phyloP scores from a whole-genome alignment of 2,329 filamentous ascomycete genomes.

The Cordyceps pruinosa region DNA sequence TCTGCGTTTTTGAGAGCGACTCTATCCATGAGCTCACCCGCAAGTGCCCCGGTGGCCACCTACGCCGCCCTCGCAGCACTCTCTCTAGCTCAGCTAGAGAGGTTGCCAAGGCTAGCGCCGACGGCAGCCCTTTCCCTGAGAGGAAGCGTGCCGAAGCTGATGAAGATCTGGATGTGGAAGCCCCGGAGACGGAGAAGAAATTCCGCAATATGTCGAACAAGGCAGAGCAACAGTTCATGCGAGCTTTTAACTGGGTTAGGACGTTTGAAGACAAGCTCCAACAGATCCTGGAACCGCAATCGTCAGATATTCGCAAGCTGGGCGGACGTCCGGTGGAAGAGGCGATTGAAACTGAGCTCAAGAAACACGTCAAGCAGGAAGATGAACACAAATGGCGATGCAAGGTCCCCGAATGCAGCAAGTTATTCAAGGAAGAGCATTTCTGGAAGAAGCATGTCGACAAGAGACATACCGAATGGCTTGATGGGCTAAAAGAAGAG shows the following conservation, averaged over 20 bases:
- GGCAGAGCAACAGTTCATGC: slow-evolving; percentile 83
- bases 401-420: slow-evolving; percentile 91
- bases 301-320: slow-evolving; percentile 80
- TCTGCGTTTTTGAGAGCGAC: slow-evolving; percentile 97
- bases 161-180: slow-evolving; percentile 48
- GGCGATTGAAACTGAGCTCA: slow-evolving; percentile 76
- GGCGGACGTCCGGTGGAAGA: slow-evolving; percentile 84
- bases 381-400: slow-evolving; percentile 96
- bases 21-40: slow-evolving; percentile 92
- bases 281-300: slow-evolving; percentile 85
- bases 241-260: slow-evolving; percentile 97
- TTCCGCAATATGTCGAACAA: slow-evolving; percentile 64
- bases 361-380: slow-evolving; percentile 90
- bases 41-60: slow-evolving; percentile 95
- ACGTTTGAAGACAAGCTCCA: slow-evolving; percentile 96
- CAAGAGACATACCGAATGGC: slow-evolving; percentile 89
- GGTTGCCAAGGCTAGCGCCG: slow-evolving; percentile 77
- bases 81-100: slow-evolving; percentile 76
- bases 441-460: slow-evolving; percentile 99
- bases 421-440: slow-evolving; percentile 92
- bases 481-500: slow-evolving; percentile 74
- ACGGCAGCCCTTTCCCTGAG: slow-evolving; percentile 74
- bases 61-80: slow-evolving; percentile 81
- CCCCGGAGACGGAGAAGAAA: slow-evolving; percentile 58
- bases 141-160: slow-evolving; percentile 70